phyloP scores from a whole-genome alignment of 371 early-diverging fungal species.

The Mucor plumbeus region DNA sequence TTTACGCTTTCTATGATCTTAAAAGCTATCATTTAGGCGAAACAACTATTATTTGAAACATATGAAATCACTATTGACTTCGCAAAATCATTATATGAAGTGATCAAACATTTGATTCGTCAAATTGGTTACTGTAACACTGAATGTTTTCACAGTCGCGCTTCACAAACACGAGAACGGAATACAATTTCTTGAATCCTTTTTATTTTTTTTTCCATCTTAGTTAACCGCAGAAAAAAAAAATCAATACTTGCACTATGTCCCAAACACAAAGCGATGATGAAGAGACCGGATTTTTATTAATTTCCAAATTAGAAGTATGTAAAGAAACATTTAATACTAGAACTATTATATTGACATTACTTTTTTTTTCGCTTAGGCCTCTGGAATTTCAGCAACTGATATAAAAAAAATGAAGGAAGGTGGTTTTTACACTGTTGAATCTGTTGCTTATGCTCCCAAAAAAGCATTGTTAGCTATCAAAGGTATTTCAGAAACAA shows the following conservation, averaged over 20 bases:
- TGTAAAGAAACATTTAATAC: not conserved
- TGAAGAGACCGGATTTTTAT: slow-evolving; percentile 35
- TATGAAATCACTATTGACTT: too few relatives aligned
- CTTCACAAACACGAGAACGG: not conserved
- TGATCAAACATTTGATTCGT: too few relatives aligned
- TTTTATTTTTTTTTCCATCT: not conserved
- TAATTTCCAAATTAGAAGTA: slow-evolving; percentile 34
- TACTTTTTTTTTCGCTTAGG: slow-evolving; percentile 43
- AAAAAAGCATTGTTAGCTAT: slow-evolving; percentile 90
- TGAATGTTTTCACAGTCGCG: slow-evolving; percentile 1
- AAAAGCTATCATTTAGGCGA: too few relatives aligned
- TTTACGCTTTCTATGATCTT: too few relatives aligned
- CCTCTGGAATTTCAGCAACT: slow-evolving; percentile 81
- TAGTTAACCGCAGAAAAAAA: too few relatives aligned
- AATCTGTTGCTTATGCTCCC: slow-evolving; percentile 97
- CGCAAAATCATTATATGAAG: too few relatives aligned
- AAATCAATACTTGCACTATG: not conserved
- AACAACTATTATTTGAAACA: too few relatives aligned
- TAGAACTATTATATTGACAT: not conserved
- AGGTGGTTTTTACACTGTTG: slow-evolving; percentile 95
- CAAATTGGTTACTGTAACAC: not conserved
- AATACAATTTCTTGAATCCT: not conserved
- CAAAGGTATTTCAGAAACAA: slow-evolving; percentile 98
- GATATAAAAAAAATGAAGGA: slow-evolving; percentile 92
- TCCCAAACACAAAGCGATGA: slow-evolving; percentile 30